Base-by-base conservation (phyloP, 768 basidiomycete species). In the Russula lepida region DNA sequence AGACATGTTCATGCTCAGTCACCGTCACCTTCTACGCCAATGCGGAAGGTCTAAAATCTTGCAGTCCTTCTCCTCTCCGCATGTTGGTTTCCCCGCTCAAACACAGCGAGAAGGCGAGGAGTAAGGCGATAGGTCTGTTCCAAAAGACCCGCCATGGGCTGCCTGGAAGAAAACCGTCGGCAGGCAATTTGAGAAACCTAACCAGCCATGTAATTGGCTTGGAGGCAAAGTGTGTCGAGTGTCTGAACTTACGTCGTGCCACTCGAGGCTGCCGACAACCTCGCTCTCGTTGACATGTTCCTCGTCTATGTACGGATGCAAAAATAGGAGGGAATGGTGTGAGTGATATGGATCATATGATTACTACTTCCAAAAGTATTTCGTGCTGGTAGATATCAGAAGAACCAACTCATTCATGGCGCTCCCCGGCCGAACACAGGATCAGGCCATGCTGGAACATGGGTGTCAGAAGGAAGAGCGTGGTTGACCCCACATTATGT, bases 241-340 rank as follows among this genome's bases (percentile, higher is more conserved):
- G 12, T 15, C 3, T 59, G 54, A 35, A 75, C 89, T 71, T 68
- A 94, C 92, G 94, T 97, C 52, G 94, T 97, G 43, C 94, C 94
- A 69, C 94, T 97, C 94, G 62, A 97, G 78, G 53, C 92, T 91
- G 58, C 92, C 94, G 47, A 97, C 86, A 72, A 95, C 92, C 70
- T 94, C 85, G 61, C 84, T 85, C 67, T 82, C 80, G 54, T 50
- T 17, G 69, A 48, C 77, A 79, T 59, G 32, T 23, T 54, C 46
- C 35, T 55, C 15, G 46, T 53, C 46, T 53, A 33, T 23, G 35
- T 28, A 19, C 11, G 39, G 32, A 4, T 11, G 17, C 4, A 32
- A 27, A 43, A n/a, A n/a, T n/a, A n/a, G n/a, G n/a, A n/a, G n/a
- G n/a, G n/a, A 41, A 50, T n/a, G 23, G 33, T n/a, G n/a, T 32